Conservation (phyloP, 2,329 filamentous ascomycete species). For the Phialemonium atrogriseum region DNA sequence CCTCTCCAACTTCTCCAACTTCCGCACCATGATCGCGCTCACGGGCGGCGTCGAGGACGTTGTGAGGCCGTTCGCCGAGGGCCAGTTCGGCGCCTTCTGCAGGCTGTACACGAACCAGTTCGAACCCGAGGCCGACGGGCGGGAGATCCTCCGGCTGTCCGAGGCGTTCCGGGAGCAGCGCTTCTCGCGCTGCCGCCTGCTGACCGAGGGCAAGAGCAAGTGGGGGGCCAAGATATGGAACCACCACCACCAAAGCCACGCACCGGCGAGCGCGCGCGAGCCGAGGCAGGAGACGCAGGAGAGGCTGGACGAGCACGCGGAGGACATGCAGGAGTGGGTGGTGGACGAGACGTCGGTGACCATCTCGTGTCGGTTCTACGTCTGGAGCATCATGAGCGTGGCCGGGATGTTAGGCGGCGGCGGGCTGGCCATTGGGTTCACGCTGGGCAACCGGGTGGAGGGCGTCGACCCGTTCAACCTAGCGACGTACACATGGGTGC, state of each 20-base stretch:
- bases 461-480: slow-evolving; percentile 24
- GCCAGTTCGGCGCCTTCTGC: slow-evolving; percentile 3
- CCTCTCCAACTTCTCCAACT: too few species aligned
- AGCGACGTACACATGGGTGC: slow-evolving; percentile 17
- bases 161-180: not conserved
- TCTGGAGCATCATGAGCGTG: slow-evolving; percentile 1
- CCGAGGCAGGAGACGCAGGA: too few species aligned
- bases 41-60: too few species aligned
- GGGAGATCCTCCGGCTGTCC: slow-evolving; percentile 1
- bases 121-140: not conserved
- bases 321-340: slow-evolving; percentile 7
- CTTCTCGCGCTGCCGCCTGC: slow-evolving; percentile 3
- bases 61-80: too few species aligned
- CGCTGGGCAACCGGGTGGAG: slow-evolving; percentile 14
- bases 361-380: slow-evolving; percentile 3
- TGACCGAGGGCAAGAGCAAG: too few species aligned
- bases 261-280: too few species aligned
- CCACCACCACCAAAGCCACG: too few species aligned
- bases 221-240: too few species aligned
- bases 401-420: slow-evolving; percentile 11
- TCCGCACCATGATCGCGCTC: too few species aligned
- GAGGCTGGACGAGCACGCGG: too few species aligned
- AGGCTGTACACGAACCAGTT: slow-evolving; percentile 7
- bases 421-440: slow-evolving; percentile 17
- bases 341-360: slow-evolving; percentile 5